Base-by-base conservation (phyloP, 1,284 basidiomycete species). In the Irpex sp. region DNA sequence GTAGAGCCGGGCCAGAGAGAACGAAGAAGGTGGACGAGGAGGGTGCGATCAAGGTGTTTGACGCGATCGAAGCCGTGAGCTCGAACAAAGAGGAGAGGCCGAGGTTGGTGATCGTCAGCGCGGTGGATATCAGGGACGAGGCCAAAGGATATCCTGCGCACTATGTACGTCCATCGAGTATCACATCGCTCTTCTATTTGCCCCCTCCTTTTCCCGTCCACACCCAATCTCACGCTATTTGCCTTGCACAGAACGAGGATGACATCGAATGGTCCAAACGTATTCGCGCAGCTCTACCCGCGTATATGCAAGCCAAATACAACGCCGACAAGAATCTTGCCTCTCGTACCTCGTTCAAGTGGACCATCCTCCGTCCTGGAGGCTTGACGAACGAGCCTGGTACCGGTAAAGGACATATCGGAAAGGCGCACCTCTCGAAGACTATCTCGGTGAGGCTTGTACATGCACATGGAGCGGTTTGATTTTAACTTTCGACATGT, bases 41-140 rank as follows among this genome's bases (percentile, higher is more conserved):
- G 58, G 90, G 88, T 2, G 88, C 89, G 0, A 68, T 91, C 61
- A 91, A 90, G 73, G 83, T 89, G 0, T 92, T 87, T 69, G 88
- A 91, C 68, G 90, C 88, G 0, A 79, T 92, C 63, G 87, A 90
- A 69, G 73, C 67, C 1, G 77, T 85, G 0, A 69, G 78, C 9
- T 9, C 39, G 11, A 43, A 5, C 37, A 9, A 55, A 5, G 77
- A 80, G 1, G 67, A 75, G 5, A 81, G 80, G 62, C 87, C 87
- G 19, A 74, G 81, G 33, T 72, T 92, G 53, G 78, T 92, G 43
- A 72, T 90, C 58, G 82, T 93, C 43, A 86, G 85, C 8, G 86
- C 87, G 0, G 71, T 89, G n/a, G 89, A 92, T 70, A 73, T 86
- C 1, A 77, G 89, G 26, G 79, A 89, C 69, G 75, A 76, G 17